Base-by-base conservation (phyloP, 2,329 filamentous ascomycete genomes). In the Chrysoporthe austroafricana region DNA sequence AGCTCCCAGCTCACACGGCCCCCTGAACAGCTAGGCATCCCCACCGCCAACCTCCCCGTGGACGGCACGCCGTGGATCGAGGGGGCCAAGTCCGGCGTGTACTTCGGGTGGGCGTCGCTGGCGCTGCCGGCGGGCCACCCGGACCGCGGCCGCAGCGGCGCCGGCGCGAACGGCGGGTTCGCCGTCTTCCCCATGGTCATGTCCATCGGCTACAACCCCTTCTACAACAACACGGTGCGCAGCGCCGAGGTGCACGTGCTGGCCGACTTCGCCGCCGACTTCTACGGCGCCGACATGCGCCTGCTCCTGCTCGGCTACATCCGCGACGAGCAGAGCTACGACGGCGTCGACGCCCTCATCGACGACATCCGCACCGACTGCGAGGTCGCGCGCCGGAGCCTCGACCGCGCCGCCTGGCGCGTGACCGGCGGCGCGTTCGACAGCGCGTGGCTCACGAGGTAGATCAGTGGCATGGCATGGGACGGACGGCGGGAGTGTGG, bases 161-260 rank as follows among this genome's bases (percentile, higher is more conserved):
- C 26, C 26, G 26, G 26, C 26, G 26, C 26, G 26, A 21, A 39
- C 36, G 36, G 42, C 44, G 39, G 46, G 70, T 77, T 71, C 71
- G 69, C 59, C 57, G 83, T 96, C 66, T 93, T 90, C 79, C 93
- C 93, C 1, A 96, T 96, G 86, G 94, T 97, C 72, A 92, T 97
- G 90, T 93, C 89, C 70, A 95, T 97, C 72, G 96, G 96, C 57
- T 98, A 94, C 86, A 99, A 98, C 80, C 96, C 96, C 0, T 98
- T 94, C 81, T 99, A 97, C 86, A 94, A 94, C 78, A 98, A 99
- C 84, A 90, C 86, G 4, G 88, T 92, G 59, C 90, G 93, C 70
- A 93, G 88, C 70, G 94, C 96, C 76, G 94, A 97, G 84, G 94
- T 97, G 66, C 94, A 97, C 81, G 87, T 99, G 65, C 86, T 99